A percentile compares a stretch with the other conserved stretches of the same genome.
These are phyloP conservation scores for Candida orba DNA, from an alignment of 805 yeast species.

Conservation along the genomic window DNA sequence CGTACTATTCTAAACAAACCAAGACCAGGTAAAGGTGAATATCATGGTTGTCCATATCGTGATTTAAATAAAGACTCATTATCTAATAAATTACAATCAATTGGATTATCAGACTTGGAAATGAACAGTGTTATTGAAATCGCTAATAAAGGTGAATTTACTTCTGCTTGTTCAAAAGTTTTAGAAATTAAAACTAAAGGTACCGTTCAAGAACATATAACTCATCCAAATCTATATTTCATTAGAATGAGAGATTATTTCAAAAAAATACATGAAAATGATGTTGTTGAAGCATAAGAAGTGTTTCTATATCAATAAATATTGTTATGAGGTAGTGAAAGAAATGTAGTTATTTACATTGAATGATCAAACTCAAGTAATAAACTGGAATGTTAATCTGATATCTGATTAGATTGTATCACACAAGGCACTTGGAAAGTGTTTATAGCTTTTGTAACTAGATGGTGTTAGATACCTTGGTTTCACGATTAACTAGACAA, in stretches of 20 bases:
- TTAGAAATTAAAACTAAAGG: constrained; percentile 64
- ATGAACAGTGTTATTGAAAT: constrained; percentile 59
- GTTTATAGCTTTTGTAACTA: no score
- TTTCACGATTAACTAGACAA: no score
- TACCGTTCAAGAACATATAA: constrained; percentile 35
- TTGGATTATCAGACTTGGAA: constrained; percentile 60
- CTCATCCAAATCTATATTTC: constrained; percentile 85
- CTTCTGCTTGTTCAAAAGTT: constrained; percentile 84
- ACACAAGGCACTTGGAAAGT: no score
- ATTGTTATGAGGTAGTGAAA: no score
- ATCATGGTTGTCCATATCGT: constrained; percentile 91
- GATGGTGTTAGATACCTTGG: no score
- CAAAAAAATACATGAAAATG: constrained; percentile 17
- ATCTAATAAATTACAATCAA: constrained; percentile 42
- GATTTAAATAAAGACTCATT: constrained; percentile 64
- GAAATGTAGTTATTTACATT: no score
- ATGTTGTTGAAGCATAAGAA: neutral
- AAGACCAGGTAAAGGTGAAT: constrained; percentile 59
- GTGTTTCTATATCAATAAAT: no score
- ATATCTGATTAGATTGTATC: no score
- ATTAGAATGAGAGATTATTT: constrained; percentile 64
- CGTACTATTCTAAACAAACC: constrained; percentile 66
- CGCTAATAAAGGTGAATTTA: constrained; percentile 62
- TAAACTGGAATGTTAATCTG: no score
- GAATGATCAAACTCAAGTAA: no score